phyloP scores from a whole-genome alignment of 169 alveolate species.

The Cryptosporidium bovis region DNA sequence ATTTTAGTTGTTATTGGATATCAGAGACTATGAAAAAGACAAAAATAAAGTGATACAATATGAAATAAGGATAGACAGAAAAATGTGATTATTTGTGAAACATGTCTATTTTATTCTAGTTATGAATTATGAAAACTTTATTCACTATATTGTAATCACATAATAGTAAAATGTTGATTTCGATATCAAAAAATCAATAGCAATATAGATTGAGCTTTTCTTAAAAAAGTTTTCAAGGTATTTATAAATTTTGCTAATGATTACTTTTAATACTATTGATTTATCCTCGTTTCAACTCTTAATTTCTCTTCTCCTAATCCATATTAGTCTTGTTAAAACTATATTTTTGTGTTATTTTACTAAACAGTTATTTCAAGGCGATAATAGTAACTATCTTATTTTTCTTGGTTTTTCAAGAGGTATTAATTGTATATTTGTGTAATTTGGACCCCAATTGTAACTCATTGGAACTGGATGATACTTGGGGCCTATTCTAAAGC shows the following conservation, averaged over 20 bases:
- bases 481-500: constrained; percentile 61
- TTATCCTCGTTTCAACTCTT: not conserved
- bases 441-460: constrained; percentile 73
- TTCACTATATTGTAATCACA: too few relatives aligned
- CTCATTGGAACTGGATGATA: constrained; percentile 74
- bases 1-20: not conserved
- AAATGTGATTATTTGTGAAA: not conserved
- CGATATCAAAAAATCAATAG: too few relatives aligned
- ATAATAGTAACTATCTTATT: not conserved
- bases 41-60: not conserved
- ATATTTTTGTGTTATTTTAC: not conserved
- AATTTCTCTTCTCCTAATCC: not conserved
- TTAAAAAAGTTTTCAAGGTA: too few relatives aligned
- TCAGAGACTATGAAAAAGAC: not conserved
- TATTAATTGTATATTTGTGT: constrained; percentile 66
- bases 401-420: constrained; percentile 61
- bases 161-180: too few relatives aligned
- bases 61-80: not conserved
- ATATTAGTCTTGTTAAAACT: not conserved
- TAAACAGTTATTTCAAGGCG: not conserved
- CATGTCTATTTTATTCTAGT: too few relatives aligned
- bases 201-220: too few relatives aligned
- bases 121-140: too few relatives aligned
- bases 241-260: too few relatives aligned
- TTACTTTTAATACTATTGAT: too few relatives aligned